phyloP scores from a whole-genome alignment of 768 basidiomycete species.

The Russula sp. region DNA sequence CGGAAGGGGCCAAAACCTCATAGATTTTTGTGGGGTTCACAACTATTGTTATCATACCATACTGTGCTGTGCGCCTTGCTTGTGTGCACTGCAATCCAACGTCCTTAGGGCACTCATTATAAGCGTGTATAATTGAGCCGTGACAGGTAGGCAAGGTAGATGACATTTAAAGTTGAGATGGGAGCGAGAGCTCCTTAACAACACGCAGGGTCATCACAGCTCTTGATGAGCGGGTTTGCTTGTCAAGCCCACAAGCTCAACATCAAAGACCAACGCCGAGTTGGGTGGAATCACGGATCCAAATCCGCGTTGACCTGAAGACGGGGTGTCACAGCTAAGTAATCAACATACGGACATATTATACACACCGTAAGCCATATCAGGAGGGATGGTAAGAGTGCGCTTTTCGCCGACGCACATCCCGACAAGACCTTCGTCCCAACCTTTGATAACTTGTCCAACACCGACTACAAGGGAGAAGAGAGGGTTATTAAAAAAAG shows the following conservation, averaged over 20 bases:
- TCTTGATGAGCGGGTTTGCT: slow-evolving; percentile 47
- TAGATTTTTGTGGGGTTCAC: slow-evolving; percentile 10
- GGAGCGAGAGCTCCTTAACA: neutral
- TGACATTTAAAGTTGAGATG: neutral
- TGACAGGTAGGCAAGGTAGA: neutral
- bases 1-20: slow-evolving; percentile 33
- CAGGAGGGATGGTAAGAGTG: slow-evolving; percentile 78
- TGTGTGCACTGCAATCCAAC: neutral
- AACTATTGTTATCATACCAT: neutral
- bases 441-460: slow-evolving; percentile 81
- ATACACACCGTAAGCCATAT: slow-evolving; percentile 76
- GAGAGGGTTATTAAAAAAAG: neutral
- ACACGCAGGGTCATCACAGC: slow-evolving; percentile 39
- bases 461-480: slow-evolving; percentile 53
- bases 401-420: slow-evolving; percentile 91
- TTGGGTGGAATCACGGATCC: slow-evolving; percentile 74
- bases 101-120: neutral
- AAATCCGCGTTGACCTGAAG: slow-evolving; percentile 67
- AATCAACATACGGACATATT: neutral
- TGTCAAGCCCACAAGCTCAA: slow-evolving; percentile 72
- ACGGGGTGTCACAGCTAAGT: neutral
- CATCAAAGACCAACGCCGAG: slow-evolving; percentile 81
- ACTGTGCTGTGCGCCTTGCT: too few species aligned
- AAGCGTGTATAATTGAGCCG: neutral
- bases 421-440: slow-evolving; percentile 77